Percentiles rank a stretch among this genome's conserved stretches.
phyloP scores from a whole-genome alignment of 305 asterid species.

The Fraxinus paxiana region DNA sequence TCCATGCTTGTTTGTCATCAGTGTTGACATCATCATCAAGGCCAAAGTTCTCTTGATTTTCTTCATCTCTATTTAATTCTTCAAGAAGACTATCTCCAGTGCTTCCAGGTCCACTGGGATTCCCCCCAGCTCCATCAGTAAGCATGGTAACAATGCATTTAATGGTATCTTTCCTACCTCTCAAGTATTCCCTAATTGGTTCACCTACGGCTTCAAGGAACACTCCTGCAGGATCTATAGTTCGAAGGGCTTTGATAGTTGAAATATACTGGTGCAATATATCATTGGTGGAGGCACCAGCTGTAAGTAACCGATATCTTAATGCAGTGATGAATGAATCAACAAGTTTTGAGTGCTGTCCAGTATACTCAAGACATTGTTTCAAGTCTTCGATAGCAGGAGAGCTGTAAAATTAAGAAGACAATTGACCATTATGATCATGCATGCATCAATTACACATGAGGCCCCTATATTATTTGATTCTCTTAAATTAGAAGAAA shows the following conservation, averaged over 20 bases:
- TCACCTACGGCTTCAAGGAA: conserved; percentile 97
- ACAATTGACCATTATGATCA: conserved; percentile 10
- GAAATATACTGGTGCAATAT: conserved; percentile 88
- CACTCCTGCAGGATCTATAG: conserved; percentile 94
- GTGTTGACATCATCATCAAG: conserved; percentile 67
- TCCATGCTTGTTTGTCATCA: conserved; percentile 95
- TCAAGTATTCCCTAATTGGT: conserved; percentile 91
- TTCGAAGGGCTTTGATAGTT: conserved; percentile 91
- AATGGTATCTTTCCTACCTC: conserved; percentile 92
- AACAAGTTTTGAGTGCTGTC: conserved; percentile 94
- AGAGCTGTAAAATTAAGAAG: conserved; percentile 53
- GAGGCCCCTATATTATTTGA: neutral
- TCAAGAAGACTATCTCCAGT: conserved; percentile 95
- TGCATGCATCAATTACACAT: neutral
- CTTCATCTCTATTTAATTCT: conserved; percentile 93
- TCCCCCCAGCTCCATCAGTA: conserved; percentile 89
- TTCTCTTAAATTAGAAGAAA: neutral
- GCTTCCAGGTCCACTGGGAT: conserved; percentile 69
- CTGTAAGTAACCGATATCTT: conserved; percentile 81
- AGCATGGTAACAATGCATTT: conserved; percentile 99
- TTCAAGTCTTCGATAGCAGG: conserved; percentile 93
- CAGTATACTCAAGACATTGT: conserved; percentile 85
- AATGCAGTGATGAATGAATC: conserved; percentile 88
- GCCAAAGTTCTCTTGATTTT: conserved; percentile 71
- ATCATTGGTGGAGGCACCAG: conserved; percentile 97